These are phyloP conservation scores for Ambrosia artemisiifolia DNA, from an alignment of 129 eudicot genomes.

Conservation along the genomic window DNA sequence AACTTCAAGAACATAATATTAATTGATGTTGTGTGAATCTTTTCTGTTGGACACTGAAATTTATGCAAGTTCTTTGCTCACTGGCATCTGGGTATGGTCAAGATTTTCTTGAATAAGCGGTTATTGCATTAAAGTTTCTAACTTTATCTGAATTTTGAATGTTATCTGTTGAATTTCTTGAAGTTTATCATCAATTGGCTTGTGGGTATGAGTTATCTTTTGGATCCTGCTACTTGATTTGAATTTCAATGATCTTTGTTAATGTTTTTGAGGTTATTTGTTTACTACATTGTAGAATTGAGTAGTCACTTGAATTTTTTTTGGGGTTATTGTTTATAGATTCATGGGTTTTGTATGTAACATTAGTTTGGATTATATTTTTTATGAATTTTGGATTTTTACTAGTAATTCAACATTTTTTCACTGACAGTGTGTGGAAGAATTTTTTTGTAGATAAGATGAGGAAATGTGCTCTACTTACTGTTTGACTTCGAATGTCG, in stretches of 20 bases:
- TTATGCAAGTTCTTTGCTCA: neutral
- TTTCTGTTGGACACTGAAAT: slow-evolving; percentile 6
- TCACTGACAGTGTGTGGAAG: neutral
- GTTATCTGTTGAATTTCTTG: slow-evolving; percentile 18
- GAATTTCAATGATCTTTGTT: neutral
- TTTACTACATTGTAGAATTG: slow-evolving; percentile 12
- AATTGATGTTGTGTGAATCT: slow-evolving; percentile 12
- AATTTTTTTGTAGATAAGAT: slow-evolving; percentile 7
- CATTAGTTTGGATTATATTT: neutral
- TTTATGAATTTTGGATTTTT: neutral
- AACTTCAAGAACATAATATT: neutral
- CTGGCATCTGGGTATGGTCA: neutral
- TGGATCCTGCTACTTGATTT: slow-evolving; percentile 9
- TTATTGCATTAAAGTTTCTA: neutral
- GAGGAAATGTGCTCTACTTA: neutral
- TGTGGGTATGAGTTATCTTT: slow-evolving; percentile 4
- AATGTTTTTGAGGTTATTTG: slow-evolving; percentile 3
- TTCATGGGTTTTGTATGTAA: neutral
- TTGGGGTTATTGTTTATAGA: slow-evolving; percentile 3
- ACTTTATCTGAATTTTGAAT: slow-evolving; percentile 7
- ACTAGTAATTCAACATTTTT: neutral
- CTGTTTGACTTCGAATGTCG: slow-evolving; percentile 22
- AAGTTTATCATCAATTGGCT: slow-evolving; percentile 18
- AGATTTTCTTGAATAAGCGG: neutral
- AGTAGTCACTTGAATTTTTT: slow-evolving; percentile 2